Evolutionary conservation across 805 yeast genomes (phyloP), one percentile per base, ranked within the genome.

Genomic region (Grigorovia yakushimaensis): DNA sequence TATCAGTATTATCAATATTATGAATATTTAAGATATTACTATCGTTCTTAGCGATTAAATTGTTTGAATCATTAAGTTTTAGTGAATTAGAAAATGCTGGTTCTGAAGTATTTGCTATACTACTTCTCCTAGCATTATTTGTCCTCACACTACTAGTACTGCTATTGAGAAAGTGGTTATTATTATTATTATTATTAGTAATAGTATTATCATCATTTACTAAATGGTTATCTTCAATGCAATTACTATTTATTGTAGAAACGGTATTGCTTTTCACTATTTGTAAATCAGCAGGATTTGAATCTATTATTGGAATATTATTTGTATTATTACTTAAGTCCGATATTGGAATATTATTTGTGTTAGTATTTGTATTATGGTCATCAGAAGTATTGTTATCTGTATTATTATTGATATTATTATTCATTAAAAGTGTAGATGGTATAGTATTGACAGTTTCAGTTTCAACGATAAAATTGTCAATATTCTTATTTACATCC

Each of bases 381-480:
- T 18, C 18, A 30, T 18, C 15, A 33, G 30, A 15, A 21, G 10
- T 21, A 23, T 24, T 27, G 27, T 24, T 24, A 24, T n/a, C n/a
- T n/a, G 27, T 27, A 27, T 27, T 27, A 27, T 4, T 27, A 27
- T 27, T 27, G 13, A 15, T 27, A 43, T 41, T 46, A 33, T 44
- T 43, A 23, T 19, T 68, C 62, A 50, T 67, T 54, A 42, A 66
- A 49, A 41, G 71, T 66, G 42, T 71, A 62, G 49, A 42, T 2
- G 52, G 51, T 2, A 71, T 62, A 1, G 81, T 73, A 38, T 78
- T 73, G 17, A 79, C 82, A 0, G 82, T 77, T 55, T 79, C 84
- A 0, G 82, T 77, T 54, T 79, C 84, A 27, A 79, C 84, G 24
- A 76, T 74, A 71, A 77, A 71, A 20, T 66, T 59, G 43, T 65